Percentiles rank a stretch among this genome's conserved stretches.
Evolutionary conservation across 441 rosid species (phyloP).

Genomic region (Daphne laureola): DNA sequence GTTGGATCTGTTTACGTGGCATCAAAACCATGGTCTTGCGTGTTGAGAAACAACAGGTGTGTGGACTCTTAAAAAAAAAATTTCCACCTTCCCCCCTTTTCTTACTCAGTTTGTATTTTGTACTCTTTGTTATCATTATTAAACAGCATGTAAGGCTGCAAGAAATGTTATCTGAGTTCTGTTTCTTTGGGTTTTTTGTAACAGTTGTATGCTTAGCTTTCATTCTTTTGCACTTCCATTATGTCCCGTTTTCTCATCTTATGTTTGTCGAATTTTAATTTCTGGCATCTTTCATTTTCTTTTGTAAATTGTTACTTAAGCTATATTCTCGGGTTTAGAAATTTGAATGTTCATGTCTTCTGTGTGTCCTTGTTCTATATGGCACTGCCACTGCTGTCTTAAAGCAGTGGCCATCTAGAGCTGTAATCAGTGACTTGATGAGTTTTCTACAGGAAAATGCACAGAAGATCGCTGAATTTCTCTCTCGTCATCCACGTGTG

Average conservation of each 20-base stretch:
- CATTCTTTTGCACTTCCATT: too few relatives aligned
- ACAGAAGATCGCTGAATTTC: conserved; percentile 77
- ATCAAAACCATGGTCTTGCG: conserved; percentile 90
- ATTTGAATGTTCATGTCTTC: too few relatives aligned
- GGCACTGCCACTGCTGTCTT: too few relatives aligned
- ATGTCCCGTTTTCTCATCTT: too few relatives aligned
- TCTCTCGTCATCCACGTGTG: conserved; percentile 69
- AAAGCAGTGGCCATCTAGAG: not conserved
- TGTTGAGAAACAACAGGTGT: conserved; percentile 90
- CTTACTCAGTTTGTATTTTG: not conserved
- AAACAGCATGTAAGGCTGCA: too few relatives aligned
- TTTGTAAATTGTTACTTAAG: not conserved
- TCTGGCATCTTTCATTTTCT: not conserved
- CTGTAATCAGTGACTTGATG: conserved; percentile 8
- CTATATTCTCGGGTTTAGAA: too few relatives aligned
- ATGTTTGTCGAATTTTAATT: not conserved
- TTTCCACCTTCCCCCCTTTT: conserved; percentile 7
- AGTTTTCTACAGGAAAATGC: conserved; percentile 58
- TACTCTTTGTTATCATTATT: not conserved
- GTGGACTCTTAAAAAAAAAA: too few relatives aligned
- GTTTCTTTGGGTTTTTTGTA: too few relatives aligned
- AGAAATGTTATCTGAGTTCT: not conserved
- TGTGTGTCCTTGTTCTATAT: too few relatives aligned
- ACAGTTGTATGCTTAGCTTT: too few relatives aligned
- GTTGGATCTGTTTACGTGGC: conserved; percentile 93